Evolutionary conservation across 371 early-diverging fungal genomes (phyloP).

Genomic region (Mucor piriformis): DNA sequence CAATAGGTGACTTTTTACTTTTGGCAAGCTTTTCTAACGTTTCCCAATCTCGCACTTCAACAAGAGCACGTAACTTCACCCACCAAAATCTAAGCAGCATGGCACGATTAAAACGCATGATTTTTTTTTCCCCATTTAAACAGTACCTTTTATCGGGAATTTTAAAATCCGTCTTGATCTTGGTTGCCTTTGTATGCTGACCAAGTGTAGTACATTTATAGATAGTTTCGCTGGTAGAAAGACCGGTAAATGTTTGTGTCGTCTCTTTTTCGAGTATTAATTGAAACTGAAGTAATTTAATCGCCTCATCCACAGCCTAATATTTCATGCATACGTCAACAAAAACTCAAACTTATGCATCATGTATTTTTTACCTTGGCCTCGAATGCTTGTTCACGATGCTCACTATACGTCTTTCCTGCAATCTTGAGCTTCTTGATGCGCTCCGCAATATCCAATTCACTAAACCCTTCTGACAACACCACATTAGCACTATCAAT

Average conservation of each 20-base stretch:
- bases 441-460: conserved; percentile 56
- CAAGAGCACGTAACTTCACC: conserved; percentile 86
- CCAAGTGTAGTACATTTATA: conserved; percentile 78
- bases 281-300: conserved; percentile 78
- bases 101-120: not conserved
- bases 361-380: no score
- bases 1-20: conserved; percentile 83
- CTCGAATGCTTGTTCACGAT: conserved; percentile 74
- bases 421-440: conserved; percentile 73
- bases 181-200: conserved; percentile 71
- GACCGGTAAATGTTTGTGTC: conserved; percentile 67
- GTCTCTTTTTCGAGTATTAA: conserved; percentile 73
- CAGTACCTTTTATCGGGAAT: conserved; percentile 82
- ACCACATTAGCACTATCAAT: conserved; percentile 74
- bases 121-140: not conserved
- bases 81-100: conserved; percentile 68
- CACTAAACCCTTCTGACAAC: conserved; percentile 62
- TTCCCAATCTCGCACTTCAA: conserved; percentile 84
- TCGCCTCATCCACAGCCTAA: conserved; percentile 77
- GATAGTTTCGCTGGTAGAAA: conserved; percentile 86
- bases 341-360: no score
- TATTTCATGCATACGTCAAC: not conserved
- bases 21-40: conserved; percentile 82
- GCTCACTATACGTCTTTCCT: conserved; percentile 72
- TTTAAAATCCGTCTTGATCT: conserved; percentile 82